phyloP scores from a whole-genome alignment of 805 yeast genomes.

The Ogataea allantospora region DNA sequence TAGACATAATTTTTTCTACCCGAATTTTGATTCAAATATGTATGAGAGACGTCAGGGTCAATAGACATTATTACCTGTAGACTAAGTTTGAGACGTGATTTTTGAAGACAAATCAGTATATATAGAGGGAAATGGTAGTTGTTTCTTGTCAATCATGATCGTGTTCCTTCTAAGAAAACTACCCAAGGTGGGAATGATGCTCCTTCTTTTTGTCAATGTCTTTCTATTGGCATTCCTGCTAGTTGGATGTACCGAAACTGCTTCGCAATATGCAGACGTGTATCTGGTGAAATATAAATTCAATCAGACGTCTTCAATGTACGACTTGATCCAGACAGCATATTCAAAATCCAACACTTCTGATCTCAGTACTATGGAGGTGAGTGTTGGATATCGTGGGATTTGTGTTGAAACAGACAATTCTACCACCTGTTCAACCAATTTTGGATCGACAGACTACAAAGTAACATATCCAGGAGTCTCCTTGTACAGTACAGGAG shows the following conservation, averaged over 20 bases:
- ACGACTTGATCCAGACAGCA: constrained; percentile 38
- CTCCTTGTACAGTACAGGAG: constrained; percentile 32
- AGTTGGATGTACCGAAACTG: constrained; percentile 49
- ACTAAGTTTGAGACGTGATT: background rate
- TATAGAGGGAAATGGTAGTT: background rate
- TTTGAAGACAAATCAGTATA: too few species aligned
- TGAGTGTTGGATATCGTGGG: constrained; percentile 56
- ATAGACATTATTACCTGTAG: background rate
- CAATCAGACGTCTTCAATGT: constrained; percentile 45
- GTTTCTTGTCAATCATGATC: background rate
- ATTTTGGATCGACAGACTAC: constrained; percentile 19
- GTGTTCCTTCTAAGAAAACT: constrained; percentile 31
- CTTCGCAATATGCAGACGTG: constrained; percentile 44
- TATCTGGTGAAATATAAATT: constrained; percentile 50
- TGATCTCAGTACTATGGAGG: constrained; percentile 39
- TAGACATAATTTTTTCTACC: constrained; percentile 1
- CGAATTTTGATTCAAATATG: constrained; percentile 2
- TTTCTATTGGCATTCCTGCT: constrained; percentile 55
- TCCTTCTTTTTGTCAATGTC: constrained; percentile 45
- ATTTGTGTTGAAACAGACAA: constrained; percentile 46
- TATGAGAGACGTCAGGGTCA: background rate
- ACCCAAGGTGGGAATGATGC: constrained; percentile 42
- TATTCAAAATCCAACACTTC: constrained; percentile 34
- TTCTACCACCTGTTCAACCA: constrained; percentile 35
- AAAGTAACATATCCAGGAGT: constrained; percentile 31